Conservation (phyloP, 805 yeast species). For the Kazachstania africana region DNA sequence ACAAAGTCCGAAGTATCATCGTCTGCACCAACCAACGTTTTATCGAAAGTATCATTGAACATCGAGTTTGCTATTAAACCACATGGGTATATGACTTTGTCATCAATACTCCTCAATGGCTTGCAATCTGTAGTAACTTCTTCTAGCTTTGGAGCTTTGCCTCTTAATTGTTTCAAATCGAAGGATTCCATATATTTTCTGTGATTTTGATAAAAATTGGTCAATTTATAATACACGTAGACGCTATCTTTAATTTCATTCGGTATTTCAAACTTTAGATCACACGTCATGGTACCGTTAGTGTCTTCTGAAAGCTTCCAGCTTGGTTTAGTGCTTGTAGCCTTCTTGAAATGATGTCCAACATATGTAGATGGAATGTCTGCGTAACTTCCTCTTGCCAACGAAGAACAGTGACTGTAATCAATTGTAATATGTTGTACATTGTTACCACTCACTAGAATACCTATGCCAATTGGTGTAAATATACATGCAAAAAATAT, state of each 20-base stretch:
- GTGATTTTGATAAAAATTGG: slow-evolving; percentile 90
- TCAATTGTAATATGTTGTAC: slow-evolving; percentile 68
- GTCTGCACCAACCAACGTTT: slow-evolving; percentile 31
- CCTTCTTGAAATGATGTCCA: slow-evolving; percentile 47
- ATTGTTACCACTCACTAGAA: slow-evolving; percentile 62
- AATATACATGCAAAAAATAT: slow-evolving; percentile 64
- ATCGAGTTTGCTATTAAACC: slow-evolving; percentile 74
- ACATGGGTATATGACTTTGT: slow-evolving; percentile 54
- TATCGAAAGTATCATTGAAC: slow-evolving; percentile 63
- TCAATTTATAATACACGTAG: slow-evolving; percentile 70
- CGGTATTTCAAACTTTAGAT: slow-evolving; percentile 62
- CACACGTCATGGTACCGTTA: slow-evolving; percentile 38
- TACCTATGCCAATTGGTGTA: slow-evolving; percentile 84
- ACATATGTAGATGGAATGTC: slow-evolving; percentile 51
- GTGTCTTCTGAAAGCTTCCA: slow-evolving; percentile 45
- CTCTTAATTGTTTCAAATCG: slow-evolving; percentile 72
- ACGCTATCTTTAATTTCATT: slow-evolving; percentile 57
- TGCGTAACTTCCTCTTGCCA: slow-evolving; percentile 35
- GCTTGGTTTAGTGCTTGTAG: slow-evolving; percentile 31
- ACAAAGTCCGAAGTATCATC: slow-evolving; percentile 26
- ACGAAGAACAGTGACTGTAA: slow-evolving; percentile 55
- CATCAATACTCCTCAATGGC: slow-evolving; percentile 24
- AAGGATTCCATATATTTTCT: slow-evolving; percentile 82
- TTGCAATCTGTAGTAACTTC: slow-evolving; percentile 35
- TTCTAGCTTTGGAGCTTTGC: slow-evolving; percentile 47